Evolutionary conservation across 306 rosid species (phyloP).

Genomic region (Abrus pulchellus): DNA sequence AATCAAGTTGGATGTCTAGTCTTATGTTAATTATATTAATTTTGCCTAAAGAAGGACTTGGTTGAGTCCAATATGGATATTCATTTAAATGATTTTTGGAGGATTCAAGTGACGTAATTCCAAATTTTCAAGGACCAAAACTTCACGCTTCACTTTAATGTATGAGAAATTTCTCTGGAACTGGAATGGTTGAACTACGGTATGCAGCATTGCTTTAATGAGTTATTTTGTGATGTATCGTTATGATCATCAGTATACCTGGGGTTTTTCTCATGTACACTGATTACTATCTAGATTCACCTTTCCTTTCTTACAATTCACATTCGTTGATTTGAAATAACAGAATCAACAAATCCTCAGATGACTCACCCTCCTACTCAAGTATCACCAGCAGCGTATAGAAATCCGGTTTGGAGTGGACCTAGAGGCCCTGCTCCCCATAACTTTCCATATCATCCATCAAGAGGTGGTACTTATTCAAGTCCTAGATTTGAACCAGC

Average conservation of each 20-base stretch:
- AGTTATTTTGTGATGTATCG: slow-evolving; percentile 8
- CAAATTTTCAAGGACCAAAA: slow-evolving; percentile 25
- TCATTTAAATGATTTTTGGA: slow-evolving; percentile 12
- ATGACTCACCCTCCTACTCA: slow-evolving; percentile 57
- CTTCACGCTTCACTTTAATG: not conserved
- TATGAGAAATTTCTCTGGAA: slow-evolving; percentile 4
- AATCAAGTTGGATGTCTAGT: slow-evolving; percentile 9
- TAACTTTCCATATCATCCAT: slow-evolving; percentile 52
- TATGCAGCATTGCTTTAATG: slow-evolving; percentile 12
- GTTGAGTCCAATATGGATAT: slow-evolving; percentile 14
- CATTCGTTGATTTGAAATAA: slow-evolving; percentile 47
- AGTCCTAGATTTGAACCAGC: slow-evolving; percentile 61
- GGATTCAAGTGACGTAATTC: slow-evolving; percentile 1
- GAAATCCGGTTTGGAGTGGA: slow-evolving; percentile 62
- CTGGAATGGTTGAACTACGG: slow-evolving; percentile 12
- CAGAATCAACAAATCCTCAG: slow-evolving; percentile 63
- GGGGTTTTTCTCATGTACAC: slow-evolving; percentile 26
- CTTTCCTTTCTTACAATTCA: slow-evolving; percentile 44
- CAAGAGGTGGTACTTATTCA: slow-evolving; percentile 47
- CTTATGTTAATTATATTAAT: slow-evolving; percentile 6
- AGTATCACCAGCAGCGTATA: slow-evolving; percentile 51
- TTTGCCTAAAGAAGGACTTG: slow-evolving; percentile 18
- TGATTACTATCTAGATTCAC: slow-evolving; percentile 11
- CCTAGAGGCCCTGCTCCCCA: slow-evolving; percentile 55
- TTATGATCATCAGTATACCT: slow-evolving; percentile 11